Evolutionary conservation across 2,329 filamentous ascomycete species (phyloP).

Genomic region (Fusarium succisae): DNA sequence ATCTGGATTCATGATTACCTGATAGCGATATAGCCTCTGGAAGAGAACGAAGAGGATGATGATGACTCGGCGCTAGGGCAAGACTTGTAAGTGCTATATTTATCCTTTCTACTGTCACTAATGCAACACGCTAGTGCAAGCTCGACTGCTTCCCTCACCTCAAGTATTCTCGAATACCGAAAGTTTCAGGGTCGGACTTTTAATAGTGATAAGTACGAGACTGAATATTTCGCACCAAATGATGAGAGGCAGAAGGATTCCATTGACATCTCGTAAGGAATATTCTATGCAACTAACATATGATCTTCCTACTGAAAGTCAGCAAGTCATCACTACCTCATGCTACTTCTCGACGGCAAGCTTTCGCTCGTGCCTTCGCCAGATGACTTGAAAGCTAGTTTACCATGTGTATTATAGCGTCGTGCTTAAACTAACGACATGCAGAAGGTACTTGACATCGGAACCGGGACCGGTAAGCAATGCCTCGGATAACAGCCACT

Average conservation of each 20-base stretch:
- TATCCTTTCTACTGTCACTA: fast-evolving
- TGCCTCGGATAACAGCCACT: fast-evolving
- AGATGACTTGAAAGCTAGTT: neutral
- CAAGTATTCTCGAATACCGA: constrained; percentile 3
- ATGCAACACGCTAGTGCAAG: neutral
- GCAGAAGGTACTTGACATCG: neutral
- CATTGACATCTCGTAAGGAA: constrained; percentile 13
- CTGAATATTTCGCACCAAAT: neutral
- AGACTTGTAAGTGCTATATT: neutral
- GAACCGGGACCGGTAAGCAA: neutral
- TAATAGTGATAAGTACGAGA: neutral
- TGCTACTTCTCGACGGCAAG: neutral
- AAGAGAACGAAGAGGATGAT: neutral
- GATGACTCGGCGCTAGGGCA: neutral
- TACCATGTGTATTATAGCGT: fast-evolving
- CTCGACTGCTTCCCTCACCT: constrained; percentile 6
- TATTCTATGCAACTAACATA: neutral
- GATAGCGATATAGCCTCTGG: neutral
- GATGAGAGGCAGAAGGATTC: constrained; percentile 12
- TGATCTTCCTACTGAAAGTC: neutral
- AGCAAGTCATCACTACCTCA: neutral
- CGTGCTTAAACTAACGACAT: neutral
- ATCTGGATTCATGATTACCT: neutral
- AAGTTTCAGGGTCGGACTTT: constrained; percentile 11
- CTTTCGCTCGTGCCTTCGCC: neutral